Percentiles rank a stretch among this genome's conserved stretches.
phyloP scores from a whole-genome alignment of 1,139 yeast genomes.

The Wickerhamiella infanticola region DNA sequence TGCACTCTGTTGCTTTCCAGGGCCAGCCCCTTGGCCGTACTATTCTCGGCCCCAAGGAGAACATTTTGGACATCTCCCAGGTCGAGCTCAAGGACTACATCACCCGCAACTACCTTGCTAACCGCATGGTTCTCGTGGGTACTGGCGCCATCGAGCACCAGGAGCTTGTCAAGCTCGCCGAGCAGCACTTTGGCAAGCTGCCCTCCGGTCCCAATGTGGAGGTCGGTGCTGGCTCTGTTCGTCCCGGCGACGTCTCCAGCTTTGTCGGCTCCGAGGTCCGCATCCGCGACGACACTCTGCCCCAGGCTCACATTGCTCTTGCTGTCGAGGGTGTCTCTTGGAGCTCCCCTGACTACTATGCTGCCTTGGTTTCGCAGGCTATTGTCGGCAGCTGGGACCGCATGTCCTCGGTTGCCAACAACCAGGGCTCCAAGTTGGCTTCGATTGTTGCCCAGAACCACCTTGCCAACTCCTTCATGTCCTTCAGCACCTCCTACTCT shows the following conservation, averaged over 20 bases:
- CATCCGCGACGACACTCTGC: constrained; percentile 66
- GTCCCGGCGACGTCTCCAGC: constrained; percentile 47
- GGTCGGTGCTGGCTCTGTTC: constrained; percentile 53
- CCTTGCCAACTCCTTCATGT: constrained; percentile 86
- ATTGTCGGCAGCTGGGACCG: constrained; percentile 97
- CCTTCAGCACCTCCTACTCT: constrained; percentile 91
- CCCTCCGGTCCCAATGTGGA: constrained; percentile 43
- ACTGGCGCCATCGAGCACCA: constrained; percentile 90
- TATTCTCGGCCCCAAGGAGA: constrained; percentile 87
- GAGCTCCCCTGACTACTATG: constrained; percentile 91
- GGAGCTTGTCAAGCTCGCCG: constrained; percentile 60
- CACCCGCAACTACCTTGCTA: constrained; percentile 79
- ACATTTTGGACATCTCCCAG: constrained; percentile 65
- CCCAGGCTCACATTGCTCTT: constrained; percentile 80
- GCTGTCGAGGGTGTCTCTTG: constrained; percentile 98
- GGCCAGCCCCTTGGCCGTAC: constrained; percentile 93
- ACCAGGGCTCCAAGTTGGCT: constrained; percentile 77
- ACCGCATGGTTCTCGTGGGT: constrained; percentile 93
- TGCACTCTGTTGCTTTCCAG: constrained; percentile 83
- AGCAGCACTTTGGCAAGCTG: constrained; percentile 61
- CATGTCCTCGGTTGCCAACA: constrained; percentile 72
- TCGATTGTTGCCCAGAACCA: constrained; percentile 59
- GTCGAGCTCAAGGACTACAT: constrained; percentile 68
- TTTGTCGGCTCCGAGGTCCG: constrained; percentile 80
- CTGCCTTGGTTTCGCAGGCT: constrained; percentile 92